A percentile compares a stretch with the other conserved stretches of the same genome.
Evolutionary conservation across 306 rosid genomes (phyloP).

Genomic region (Oemleria cerasiformis): DNA sequence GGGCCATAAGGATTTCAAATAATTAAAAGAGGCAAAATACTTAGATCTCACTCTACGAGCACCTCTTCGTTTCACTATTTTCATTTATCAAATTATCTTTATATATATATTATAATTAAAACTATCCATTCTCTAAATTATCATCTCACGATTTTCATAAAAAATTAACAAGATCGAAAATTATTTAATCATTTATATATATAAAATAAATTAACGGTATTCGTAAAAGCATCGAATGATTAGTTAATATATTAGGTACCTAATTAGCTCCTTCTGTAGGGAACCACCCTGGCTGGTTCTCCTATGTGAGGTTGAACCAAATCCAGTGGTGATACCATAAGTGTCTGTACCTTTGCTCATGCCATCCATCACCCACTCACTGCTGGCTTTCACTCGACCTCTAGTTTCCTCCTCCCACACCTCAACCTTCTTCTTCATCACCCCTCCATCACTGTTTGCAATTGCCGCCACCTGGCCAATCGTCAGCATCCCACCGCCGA

Average conservation of each 20-base stretch:
- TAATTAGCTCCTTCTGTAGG: slow-evolving; percentile 79
- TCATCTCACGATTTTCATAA: too few species aligned
- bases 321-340: slow-evolving; percentile 86
- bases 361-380: slow-evolving; percentile 80
- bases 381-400: slow-evolving; percentile 68
- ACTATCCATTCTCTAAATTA: too few species aligned
- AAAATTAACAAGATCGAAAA: too few species aligned
- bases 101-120: too few species aligned
- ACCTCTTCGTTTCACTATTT: too few species aligned
- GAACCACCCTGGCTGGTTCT: slow-evolving; percentile 87
- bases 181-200: too few species aligned
- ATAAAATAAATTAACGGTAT: too few species aligned
- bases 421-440: slow-evolving; percentile 43
- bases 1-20: too few species aligned
- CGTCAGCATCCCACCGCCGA: slow-evolving; percentile 60
- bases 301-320: slow-evolving; percentile 90
- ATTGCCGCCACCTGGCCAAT: slow-evolving; percentile 74
- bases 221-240: too few species aligned
- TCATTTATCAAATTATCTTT: too few species aligned
- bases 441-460: slow-evolving; percentile 24
- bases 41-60: too few species aligned
- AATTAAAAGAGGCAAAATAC: too few species aligned
- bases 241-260: slow-evolving; percentile 53
- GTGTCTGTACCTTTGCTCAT: slow-evolving; percentile 75
- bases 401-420: slow-evolving; percentile 50